These are phyloP conservation scores for Thinopyrum elongatum DNA, from an alignment of 176 grass and related monocot genomes.

Conservation along the genomic window DNA sequence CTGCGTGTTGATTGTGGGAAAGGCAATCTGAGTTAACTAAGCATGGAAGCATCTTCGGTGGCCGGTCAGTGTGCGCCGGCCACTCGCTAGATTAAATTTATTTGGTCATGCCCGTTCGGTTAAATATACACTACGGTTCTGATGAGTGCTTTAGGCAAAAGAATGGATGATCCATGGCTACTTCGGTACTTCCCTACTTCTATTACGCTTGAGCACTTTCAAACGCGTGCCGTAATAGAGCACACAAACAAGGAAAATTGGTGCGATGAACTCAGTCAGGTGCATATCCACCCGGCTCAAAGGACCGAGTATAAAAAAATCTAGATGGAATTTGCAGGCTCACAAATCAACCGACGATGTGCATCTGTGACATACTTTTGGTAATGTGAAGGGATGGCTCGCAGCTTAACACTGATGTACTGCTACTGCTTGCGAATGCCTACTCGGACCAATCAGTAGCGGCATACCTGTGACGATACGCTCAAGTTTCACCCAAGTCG, in stretches of 20 bases:
- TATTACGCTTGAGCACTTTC: too few species aligned
- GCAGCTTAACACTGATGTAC: not conserved
- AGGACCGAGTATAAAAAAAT: too few species aligned
- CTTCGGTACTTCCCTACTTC: too few species aligned
- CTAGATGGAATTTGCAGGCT: not conserved
- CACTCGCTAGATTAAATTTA: not conserved
- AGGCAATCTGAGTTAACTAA: not conserved
- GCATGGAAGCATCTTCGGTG: not conserved
- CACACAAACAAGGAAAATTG: too few species aligned
- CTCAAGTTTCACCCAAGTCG: not conserved
- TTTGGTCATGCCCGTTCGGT: not conserved
- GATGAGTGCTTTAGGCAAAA: not conserved
- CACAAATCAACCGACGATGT: not conserved
- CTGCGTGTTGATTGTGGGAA: not conserved
- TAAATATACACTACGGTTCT: not conserved
- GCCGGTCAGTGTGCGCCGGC: not conserved
- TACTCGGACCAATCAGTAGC: not conserved
- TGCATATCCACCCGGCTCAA: too few species aligned
- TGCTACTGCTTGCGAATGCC: not conserved
- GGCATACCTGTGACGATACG: not conserved
- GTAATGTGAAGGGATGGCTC: not conserved
- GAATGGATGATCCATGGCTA: not conserved
- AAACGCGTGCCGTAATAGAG: too few species aligned
- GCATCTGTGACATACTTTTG: not conserved
- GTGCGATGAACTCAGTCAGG: too few species aligned